Conservation (phyloP, 2,329 filamentous ascomycete species). For the Bipolaris oryzae region DNA sequence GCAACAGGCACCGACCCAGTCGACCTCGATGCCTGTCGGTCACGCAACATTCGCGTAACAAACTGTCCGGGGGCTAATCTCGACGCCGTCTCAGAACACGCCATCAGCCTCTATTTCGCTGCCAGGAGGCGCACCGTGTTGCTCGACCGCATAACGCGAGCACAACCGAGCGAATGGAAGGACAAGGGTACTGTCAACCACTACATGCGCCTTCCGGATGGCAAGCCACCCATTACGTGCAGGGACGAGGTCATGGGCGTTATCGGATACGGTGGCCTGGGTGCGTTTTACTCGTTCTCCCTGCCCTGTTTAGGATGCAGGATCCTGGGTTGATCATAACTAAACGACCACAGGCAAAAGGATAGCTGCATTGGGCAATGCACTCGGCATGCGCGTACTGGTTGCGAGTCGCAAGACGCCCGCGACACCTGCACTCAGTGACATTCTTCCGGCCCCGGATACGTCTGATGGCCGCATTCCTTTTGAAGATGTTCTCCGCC, state of each 20-base stretch:
- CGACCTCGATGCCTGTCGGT: conserved; percentile 52
- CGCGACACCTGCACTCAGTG: conserved; percentile 10
- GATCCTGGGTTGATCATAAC: conserved; percentile 16
- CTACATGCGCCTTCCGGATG: conserved; percentile 42
- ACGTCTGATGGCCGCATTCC: conserved; percentile 36
- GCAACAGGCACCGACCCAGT: conserved; percentile 57
- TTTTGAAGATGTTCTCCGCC: conserved; percentile 47
- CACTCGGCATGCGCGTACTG: conserved; percentile 57
- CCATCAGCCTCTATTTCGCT: conserved; percentile 58
- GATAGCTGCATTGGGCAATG: conserved; percentile 53
- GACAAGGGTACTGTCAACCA: conserved; percentile 44
- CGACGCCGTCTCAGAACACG: conserved; percentile 58
- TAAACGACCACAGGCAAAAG: conserved; percentile 44
- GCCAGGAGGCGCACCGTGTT: conserved; percentile 51
- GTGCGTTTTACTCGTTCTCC: conserved; percentile 30
- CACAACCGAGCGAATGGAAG: conserved; percentile 50
- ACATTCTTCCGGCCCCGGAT: conserved; percentile 11
- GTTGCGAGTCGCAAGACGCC: conserved; percentile 52
- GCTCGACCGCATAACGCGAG: conserved; percentile 32
- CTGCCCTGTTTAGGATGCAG: conserved; percentile 13
- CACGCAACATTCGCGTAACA: conserved; percentile 53
- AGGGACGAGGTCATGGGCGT: conserved; percentile 58
- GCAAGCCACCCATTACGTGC: conserved; percentile 53
- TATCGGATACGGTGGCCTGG: conserved; percentile 58
- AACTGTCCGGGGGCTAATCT: conserved; percentile 57